Evolutionary conservation across 2,329 filamentous ascomycete genomes (phyloP).

Genomic region (Penicillium sp.): DNA sequence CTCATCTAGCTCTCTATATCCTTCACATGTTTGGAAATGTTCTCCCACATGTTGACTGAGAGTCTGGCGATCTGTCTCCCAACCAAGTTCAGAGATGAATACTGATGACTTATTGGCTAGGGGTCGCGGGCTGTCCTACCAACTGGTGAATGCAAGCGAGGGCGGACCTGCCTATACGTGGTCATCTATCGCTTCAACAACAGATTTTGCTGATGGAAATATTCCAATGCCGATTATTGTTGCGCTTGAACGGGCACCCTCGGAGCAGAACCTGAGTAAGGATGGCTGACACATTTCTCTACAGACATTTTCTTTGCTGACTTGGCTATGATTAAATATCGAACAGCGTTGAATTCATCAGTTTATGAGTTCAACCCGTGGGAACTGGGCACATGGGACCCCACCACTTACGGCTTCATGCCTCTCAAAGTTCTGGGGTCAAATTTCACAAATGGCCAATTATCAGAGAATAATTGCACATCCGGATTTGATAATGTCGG

Average conservation of each 20-base stretch:
- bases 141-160: slow-evolving; percentile 73
- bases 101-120: slow-evolving; percentile 19
- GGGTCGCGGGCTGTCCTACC: slow-evolving; percentile 75
- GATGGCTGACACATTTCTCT: neutral
- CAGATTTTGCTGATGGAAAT: slow-evolving; percentile 21
- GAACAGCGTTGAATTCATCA: slow-evolving; percentile 68
- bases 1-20: neutral
- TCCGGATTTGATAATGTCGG: slow-evolving; percentile 79
- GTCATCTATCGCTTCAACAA: slow-evolving; percentile 70
- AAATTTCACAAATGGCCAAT: slow-evolving; percentile 65
- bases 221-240: neutral
- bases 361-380: slow-evolving; percentile 76
- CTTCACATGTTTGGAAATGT: neutral
- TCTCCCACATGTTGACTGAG: neutral
- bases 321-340: slow-evolving; percentile 51
- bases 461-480: slow-evolving; percentile 67
- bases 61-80: neutral
- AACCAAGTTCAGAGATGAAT: neutral
- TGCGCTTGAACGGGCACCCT: neutral
- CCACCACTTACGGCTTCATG: slow-evolving; percentile 69
- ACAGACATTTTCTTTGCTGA: neutral
- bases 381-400: slow-evolving; percentile 76
- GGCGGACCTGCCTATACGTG: slow-evolving; percentile 78
- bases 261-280: slow-evolving; percentile 1
- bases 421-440: slow-evolving; percentile 72